phyloP scores from a whole-genome alignment of 1,139 yeast genomes.

The Yamadazyma conglobata region DNA sequence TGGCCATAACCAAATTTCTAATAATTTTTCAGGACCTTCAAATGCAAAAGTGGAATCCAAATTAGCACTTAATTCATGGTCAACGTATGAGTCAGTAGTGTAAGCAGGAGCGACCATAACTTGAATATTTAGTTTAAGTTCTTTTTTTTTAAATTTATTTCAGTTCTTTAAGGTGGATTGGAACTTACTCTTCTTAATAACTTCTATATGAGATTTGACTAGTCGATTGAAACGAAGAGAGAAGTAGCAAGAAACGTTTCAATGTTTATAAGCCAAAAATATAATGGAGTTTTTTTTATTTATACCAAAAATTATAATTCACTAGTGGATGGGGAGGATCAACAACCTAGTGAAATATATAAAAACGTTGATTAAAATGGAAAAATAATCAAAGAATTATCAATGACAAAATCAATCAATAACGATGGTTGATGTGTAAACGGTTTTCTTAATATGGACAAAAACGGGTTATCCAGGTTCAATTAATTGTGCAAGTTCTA shows the following conservation, averaged over 20 bases:
- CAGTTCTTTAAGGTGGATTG: constrained; percentile 32
- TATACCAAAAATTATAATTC: constrained; percentile 21
- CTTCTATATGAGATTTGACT: constrained; percentile 11
- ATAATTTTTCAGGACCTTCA: constrained; percentile 94
- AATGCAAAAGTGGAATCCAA: constrained; percentile 88
- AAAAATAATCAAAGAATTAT: neutral
- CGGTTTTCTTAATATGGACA: neutral
- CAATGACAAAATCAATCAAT: no score
- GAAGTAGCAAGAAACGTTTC: constrained; percentile 54
- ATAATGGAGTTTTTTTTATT: no score
- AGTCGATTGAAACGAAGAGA: constrained; percentile 39
- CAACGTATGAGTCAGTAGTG: constrained; percentile 53
- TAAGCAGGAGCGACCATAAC: constrained; percentile 49
- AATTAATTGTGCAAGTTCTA: constrained; percentile 26
- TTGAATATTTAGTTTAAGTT: no score
- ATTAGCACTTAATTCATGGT: constrained; percentile 73
- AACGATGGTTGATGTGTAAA: neutral
- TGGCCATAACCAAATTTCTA: constrained; percentile 83
- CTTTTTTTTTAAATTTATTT: constrained; percentile 9
- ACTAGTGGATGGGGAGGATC: constrained; percentile 38
- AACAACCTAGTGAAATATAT: constrained; percentile 29
- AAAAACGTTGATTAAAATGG: constrained; percentile 16
- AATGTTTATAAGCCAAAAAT: constrained; percentile 16
- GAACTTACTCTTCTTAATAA: constrained; percentile 41
- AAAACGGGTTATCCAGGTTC: constrained; percentile 45